phyloP scores from a whole-genome alignment of 768 basidiomycete genomes.

The Rhodosporidiobolus sp. region DNA sequence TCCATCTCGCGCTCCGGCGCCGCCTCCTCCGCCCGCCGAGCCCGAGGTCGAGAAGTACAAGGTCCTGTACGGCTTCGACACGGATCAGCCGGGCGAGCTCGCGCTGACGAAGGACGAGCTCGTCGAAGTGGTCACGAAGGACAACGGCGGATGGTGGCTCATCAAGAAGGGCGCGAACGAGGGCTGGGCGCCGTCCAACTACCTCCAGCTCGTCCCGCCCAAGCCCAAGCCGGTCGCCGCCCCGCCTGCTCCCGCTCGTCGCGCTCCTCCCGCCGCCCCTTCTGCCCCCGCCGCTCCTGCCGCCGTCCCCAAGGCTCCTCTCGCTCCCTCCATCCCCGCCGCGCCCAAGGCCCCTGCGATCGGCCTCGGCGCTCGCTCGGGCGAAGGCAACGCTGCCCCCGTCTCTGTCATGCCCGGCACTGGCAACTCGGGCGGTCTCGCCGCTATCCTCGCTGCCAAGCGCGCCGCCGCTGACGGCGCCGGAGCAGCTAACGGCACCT shows the following conservation, averaged over 20 bases:
- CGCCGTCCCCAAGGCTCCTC: slow-evolving; percentile 47
- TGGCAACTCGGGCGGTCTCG: slow-evolving; percentile 45
- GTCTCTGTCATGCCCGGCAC: slow-evolving; percentile 79
- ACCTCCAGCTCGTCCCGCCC: slow-evolving; percentile 67
- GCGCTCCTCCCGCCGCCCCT: slow-evolving; percentile 39
- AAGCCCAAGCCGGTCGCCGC: slow-evolving; percentile 58
- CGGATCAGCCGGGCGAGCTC: slow-evolving; percentile 88
- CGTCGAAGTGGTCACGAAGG: slow-evolving; percentile 86
- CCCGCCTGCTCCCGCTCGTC: slow-evolving; percentile 64
- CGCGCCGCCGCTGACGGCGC: slow-evolving; percentile 39
- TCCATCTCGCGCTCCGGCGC: slow-evolving; percentile 53
- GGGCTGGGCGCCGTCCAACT: slow-evolving; percentile 84
- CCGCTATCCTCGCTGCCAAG: slow-evolving; percentile 40
- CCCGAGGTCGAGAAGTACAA: slow-evolving; percentile 74
- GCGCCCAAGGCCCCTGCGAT: neutral
- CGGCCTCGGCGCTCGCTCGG: slow-evolving; percentile 51
- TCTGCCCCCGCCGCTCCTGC: slow-evolving; percentile 24
- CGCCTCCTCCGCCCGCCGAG: slow-evolving; percentile 57
- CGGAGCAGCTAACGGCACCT: slow-evolving; percentile 67
- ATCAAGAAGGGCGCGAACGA: slow-evolving; percentile 76
- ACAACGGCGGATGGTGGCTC: slow-evolving; percentile 97
- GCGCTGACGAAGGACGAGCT: slow-evolving; percentile 81
- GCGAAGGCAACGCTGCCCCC: slow-evolving; percentile 69
- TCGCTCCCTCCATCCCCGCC: slow-evolving; percentile 42
- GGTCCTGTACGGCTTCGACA: slow-evolving; percentile 78